Base-by-base conservation (phyloP, 23 red algal species). In the Cyanidioschyzon merolae region DNA sequence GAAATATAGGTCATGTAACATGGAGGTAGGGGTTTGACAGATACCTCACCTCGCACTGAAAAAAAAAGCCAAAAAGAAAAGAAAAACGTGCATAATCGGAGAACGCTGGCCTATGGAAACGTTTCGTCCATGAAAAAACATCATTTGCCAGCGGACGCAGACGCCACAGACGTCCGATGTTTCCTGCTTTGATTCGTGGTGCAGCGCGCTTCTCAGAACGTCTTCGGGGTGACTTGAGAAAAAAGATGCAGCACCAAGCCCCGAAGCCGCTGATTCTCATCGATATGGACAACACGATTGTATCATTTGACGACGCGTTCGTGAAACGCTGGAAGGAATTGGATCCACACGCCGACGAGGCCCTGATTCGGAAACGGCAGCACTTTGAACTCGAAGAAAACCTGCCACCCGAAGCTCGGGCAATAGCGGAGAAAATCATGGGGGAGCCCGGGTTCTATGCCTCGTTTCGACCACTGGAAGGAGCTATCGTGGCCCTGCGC, bases 281-380 rank as follows among this genome's bases (percentile, higher is more conserved):
- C 24, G 92, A 96, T 41, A 96, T 96, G 92, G 92, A 96, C 82
- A 96, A 96, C 80, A 90, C 88, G 0, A 40, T 96, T 24, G 92
- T 85, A 58, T 77, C 89, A 41, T 96, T 87, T 79, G 92, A 96
- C 76, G 50, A 74, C 67, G 92, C 85, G 37, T 96, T 96, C 74
- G 75, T 57, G 0, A 84, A 90, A 59, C 82, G 87, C 39, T 96
- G 92, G 92, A 68, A 68, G 38, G 78, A 37, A 27, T 21, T 67
- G 34, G 51, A 84, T 41, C 86, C 92, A 26, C 59, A 77, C 27
- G 84, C 85, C 41, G 45, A 76, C 16, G 38, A 74, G n/a, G 58
- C 74, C 38, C 67, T 80, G 37, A 82, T 96, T 57, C 78, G 68
- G 37, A 29, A 87, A 76, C 76, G 92, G 34, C 40, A 85, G 77